These are phyloP conservation scores for Dianthus caryophyllus DNA, from an alignment of 148 eudicot species.

Conservation along the genomic window DNA sequence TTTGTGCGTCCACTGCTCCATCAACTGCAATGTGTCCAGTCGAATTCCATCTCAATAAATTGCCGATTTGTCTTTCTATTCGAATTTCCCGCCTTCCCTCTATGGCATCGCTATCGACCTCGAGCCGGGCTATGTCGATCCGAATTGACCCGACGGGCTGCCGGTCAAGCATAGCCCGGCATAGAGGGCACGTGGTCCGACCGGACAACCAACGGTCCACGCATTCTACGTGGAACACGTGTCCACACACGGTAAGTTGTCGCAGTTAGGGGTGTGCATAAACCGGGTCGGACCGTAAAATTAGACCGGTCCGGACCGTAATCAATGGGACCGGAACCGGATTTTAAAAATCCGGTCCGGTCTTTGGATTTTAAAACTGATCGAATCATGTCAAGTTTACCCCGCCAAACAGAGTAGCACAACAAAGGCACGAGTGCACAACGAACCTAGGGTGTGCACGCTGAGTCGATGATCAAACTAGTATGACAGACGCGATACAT, in stretches of 20 bases:
- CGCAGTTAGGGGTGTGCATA: conserved; percentile 27
- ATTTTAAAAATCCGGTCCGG: too few species aligned
- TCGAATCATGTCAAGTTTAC: too few species aligned
- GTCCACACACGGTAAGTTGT: conserved; percentile 33
- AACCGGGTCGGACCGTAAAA: conserved; percentile 34
- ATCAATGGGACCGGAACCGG: too few species aligned
- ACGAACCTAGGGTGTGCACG: too few species aligned
- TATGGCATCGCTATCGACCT: background rate
- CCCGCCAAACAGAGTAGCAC: too few species aligned
- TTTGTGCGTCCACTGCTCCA: background rate
- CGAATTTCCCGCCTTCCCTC: conserved; percentile 14
- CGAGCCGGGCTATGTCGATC: background rate
- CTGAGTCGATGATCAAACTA: too few species aligned
- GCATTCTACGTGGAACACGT: conserved; percentile 40
- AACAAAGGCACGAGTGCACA: too few species aligned
- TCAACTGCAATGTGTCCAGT: conserved; percentile 3
- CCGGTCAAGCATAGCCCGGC: conserved; percentile 11
- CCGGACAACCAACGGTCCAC: conserved; percentile 33
- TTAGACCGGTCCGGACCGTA: conserved; percentile 11
- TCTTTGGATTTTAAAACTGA: too few species aligned
- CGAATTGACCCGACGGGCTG: background rate
- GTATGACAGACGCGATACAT: too few species aligned
- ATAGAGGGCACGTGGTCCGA: conserved; percentile 28
- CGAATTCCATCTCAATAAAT: conserved; percentile 4
- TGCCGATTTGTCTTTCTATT: background rate